These are phyloP conservation scores for Mesotaenium endlicherianum DNA, from an alignment of 139 green algal genomes.

Conservation along the genomic window DNA sequence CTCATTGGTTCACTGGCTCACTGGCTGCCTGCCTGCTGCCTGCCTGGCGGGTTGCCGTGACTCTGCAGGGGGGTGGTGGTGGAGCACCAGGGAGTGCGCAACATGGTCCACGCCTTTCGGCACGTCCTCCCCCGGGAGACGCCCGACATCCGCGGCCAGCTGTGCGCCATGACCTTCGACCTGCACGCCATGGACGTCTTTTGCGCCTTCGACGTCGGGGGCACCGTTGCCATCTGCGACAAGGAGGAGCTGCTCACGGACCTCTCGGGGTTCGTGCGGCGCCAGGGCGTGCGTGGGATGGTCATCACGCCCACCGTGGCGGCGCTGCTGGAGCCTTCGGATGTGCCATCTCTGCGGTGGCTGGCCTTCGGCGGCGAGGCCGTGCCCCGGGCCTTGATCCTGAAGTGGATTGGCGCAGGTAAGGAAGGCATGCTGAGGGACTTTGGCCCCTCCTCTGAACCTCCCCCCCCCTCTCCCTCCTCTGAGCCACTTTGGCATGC, in stretches of 20 bases:
- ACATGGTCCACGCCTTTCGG: conserved; percentile 21
- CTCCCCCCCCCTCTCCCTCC: no score
- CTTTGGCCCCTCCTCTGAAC: no score
- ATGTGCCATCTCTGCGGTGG: conserved; percentile 9
- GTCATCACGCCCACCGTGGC: conserved; percentile 15
- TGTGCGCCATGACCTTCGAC: not conserved
- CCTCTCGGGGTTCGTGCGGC: not conserved
- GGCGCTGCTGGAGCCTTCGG: not conserved
- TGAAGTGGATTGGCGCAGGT: conserved; percentile 20
- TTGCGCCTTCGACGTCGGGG: conserved; percentile 19
- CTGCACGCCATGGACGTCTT: conserved; percentile 19
- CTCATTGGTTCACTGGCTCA: no score
- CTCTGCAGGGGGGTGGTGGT: conserved; percentile 6
- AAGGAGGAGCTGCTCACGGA: conserved; percentile 33
- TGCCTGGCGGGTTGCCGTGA: not conserved
- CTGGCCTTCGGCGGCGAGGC: conserved; percentile 25
- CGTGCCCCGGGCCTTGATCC: conserved; percentile 12
- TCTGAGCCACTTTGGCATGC: no score
- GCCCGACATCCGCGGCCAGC: not conserved
- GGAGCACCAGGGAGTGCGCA: conserved; percentile 17
- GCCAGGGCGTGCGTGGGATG: not conserved
- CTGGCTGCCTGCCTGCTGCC: no score
- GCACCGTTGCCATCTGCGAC: not conserved
- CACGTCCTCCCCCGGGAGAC: not conserved
- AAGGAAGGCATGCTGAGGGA: no score